phyloP scores from a whole-genome alignment of 2,329 filamentous ascomycete genomes.

The Fusarium napiforme region DNA sequence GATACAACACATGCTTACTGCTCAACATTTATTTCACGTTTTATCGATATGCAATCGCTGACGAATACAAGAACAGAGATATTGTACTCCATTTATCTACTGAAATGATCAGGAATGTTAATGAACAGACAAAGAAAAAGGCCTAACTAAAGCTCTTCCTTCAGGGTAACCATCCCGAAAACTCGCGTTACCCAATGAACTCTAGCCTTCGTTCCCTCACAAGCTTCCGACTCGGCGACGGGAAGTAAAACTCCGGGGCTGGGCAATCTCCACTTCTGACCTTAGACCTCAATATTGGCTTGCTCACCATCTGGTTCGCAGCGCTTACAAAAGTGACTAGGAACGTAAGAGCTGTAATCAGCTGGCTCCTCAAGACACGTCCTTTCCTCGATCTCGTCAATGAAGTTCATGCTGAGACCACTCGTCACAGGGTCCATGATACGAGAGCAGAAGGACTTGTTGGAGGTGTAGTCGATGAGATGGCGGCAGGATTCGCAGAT shows the following conservation, averaged over 20 bases:
- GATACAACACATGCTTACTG: accelerated
- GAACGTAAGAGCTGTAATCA: not conserved
- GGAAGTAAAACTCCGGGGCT: not conserved
- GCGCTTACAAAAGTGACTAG: not conserved
- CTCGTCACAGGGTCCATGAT: not conserved
- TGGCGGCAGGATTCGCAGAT: conserved; percentile 10
- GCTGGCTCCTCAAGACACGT: not conserved
- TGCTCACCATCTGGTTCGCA: not conserved
- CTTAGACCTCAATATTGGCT: no score
- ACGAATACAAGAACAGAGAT: no score
- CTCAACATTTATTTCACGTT: not conserved
- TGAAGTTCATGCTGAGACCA: not conserved
- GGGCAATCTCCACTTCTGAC: not conserved
- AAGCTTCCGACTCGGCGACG: not conserved
- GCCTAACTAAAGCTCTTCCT: not conserved
- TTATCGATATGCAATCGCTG: accelerated
- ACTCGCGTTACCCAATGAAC: not conserved
- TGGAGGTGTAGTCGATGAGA: conserved; percentile 1
- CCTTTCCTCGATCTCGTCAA: not conserved
- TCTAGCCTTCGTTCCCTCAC: accelerated
- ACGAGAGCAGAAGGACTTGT: not conserved
- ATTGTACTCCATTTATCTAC: no score
- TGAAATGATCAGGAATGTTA: no score
- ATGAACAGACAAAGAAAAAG: accelerated
- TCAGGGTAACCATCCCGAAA: not conserved